Evolutionary conservation across 2,329 filamentous ascomycete species (phyloP).

Genomic region (Fusarium sp.): DNA sequence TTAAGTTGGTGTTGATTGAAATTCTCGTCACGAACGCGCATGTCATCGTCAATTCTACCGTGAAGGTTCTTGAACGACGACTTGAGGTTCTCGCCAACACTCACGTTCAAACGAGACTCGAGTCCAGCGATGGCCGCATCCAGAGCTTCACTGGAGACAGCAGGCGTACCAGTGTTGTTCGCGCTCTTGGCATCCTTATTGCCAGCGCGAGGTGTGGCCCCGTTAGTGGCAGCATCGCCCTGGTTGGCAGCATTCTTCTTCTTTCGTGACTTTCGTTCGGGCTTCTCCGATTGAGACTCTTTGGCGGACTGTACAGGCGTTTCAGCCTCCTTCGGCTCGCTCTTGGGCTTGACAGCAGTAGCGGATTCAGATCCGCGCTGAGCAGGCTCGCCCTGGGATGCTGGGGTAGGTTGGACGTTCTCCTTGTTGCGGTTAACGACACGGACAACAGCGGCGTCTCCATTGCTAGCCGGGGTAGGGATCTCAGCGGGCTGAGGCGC

Average conservation of each 20-base stretch:
- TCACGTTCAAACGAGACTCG: conserved; percentile 64
- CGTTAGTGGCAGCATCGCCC: conserved; percentile 63
- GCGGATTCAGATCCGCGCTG: conserved; percentile 53
- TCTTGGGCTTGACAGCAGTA: conserved; percentile 57
- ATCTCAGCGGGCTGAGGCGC: conserved; percentile 61
- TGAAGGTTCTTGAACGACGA: conserved; percentile 73
- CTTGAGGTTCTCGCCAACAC: conserved; percentile 65
- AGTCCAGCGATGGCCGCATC: conserved; percentile 68
- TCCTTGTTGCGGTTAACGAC: conserved; percentile 57
- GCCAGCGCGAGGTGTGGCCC: conserved; percentile 54
- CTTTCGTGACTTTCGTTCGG: conserved; percentile 72
- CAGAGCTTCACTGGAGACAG: conserved; percentile 61
- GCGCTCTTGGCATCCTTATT: conserved; percentile 55
- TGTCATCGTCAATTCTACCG: conserved; percentile 75
- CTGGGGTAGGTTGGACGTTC: conserved; percentile 45
- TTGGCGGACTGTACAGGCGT: conserved; percentile 56
- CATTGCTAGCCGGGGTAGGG: conserved; percentile 53
- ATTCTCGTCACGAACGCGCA: conserved; percentile 63
- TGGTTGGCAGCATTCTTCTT: conserved; percentile 70
- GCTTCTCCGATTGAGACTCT: conserved; percentile 65
- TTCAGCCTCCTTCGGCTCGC: conserved; percentile 64
- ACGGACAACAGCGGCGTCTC: conserved; percentile 50
- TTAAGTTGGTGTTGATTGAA: conserved; percentile 67
- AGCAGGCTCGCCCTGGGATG: conserved; percentile 45
- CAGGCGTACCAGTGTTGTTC: conserved; percentile 41